Base-by-base conservation (phyloP, 768 basidiomycete species). In the Suillus clintonianus region DNA sequence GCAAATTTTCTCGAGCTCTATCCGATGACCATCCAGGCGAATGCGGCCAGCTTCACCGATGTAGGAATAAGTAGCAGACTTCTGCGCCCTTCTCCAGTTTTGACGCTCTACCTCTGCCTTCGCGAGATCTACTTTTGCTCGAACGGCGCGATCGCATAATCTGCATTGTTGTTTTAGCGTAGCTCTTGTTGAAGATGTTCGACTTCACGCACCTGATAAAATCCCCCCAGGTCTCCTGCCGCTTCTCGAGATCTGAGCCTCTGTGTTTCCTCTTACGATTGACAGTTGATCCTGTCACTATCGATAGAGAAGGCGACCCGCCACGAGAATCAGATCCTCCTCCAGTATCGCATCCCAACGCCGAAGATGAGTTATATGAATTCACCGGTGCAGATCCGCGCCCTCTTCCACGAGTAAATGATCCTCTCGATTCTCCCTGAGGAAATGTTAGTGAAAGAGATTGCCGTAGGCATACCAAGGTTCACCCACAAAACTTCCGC, bases 81-180 rank as follows among this genome's bases (percentile, higher is more conserved):
- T 77, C 45, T 76, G 74, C 9, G 72, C 69, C 27, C 70, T 70
- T 53, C 63, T 67, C 76, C 76, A 76, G 42, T 71, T 71, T 11
- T 67, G 64, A 36, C 67, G 74, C 43, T 76, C 69, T 5, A 63
- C 56, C 41, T 76, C 76, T 9, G 76, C 76, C 41, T 76, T 76
- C 0, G 41, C 61, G 15, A 76, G 66, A 61, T 60, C 55, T 61
- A 67, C 63, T 37, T 62, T 70, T 54, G 76, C 63, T 56, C 76
- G 67, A 62, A 76, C 69, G 3, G 68, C 71, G 54, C 74, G 76
- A 37, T 77, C 74, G 69, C 68, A 76, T 3, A 64, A 37, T 64
- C 74, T 76, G 65, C 24, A 48, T 45, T 24, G 62, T 42, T 9
- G 32, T 13, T 32, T 65, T 11, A 68, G 60, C 37, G n/a, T 27